A percentile compares a stretch with the other conserved stretches of the same genome.
These are phyloP conservation scores for Verbascum thapsus DNA, from an alignment of 257 asterid genomes.

Conservation along the genomic window DNA sequence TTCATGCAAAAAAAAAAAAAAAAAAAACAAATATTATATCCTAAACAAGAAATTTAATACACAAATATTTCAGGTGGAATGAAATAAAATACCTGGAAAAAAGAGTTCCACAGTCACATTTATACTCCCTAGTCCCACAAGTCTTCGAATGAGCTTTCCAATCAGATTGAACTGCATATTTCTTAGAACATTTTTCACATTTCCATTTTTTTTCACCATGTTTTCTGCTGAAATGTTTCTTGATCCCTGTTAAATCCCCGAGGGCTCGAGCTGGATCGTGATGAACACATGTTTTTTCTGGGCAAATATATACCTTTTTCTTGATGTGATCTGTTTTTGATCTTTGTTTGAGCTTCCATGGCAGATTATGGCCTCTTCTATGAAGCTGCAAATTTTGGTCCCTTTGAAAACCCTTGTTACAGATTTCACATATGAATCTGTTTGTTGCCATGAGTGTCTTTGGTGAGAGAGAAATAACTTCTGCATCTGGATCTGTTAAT, in stretches of 20 bases:
- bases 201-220: constrained; percentile 98
- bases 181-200: constrained; percentile 92
- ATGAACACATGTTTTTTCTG: constrained; percentile 85
- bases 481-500: constrained; percentile 89
- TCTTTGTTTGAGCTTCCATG: constrained; percentile 92
- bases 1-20: no score
- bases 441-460: constrained; percentile 88
- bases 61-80: constrained; percentile 8
- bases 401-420: constrained; percentile 92
- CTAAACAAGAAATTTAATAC: constrained; percentile 35
- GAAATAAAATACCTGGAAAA: constrained; percentile 74
- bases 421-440: constrained; percentile 86
- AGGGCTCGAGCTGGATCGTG: constrained; percentile 84
- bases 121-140: constrained; percentile 92
- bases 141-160: constrained; percentile 97
- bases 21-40: constrained; percentile 55
- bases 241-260: constrained; percentile 87
- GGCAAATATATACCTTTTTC: constrained; percentile 86
- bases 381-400: constrained; percentile 95
- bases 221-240: constrained; percentile 88
- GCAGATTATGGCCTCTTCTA: constrained; percentile 88
- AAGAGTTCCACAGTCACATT: constrained; percentile 94
- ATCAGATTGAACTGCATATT: constrained; percentile 89
- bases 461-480: constrained; percentile 85
- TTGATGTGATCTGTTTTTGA: constrained; percentile 52